Base-by-base conservation (phyloP, 1,284 basidiomycete species). In the Moniliophthora roreri region DNA sequence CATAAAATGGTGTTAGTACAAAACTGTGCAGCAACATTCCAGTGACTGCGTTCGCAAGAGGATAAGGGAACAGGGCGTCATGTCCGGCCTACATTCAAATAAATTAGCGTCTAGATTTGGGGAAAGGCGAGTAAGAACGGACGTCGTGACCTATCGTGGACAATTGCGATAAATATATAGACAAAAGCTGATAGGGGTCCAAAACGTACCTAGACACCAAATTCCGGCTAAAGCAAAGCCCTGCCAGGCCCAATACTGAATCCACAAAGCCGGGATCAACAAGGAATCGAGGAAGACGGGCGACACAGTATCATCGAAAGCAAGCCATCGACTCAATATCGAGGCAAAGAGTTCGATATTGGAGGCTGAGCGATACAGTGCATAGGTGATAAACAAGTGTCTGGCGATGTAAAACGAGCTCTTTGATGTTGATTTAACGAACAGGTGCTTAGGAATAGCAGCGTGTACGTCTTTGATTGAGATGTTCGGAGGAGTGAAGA, bases 361-460 rank as follows among this genome's bases (percentile, higher is more conserved):
- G 62, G 74, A 75, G 1, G 81, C 85, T 6, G 80, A 72, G 60
- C 79, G 81, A 61, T 79, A 85, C 40, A 89, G 72, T n/a, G 72
- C 62, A n/a, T 76, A 68, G 47, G 85, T 72, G 52, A 79, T 77
- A 40, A 75, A 59, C 48, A 85, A 63, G 67, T 89, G 87, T 52
- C 81, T 76, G 35, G 78, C 63, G 54, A 77, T 69, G 65, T 91
- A 91, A 58, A 73, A 67, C 28, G 81, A 73, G 28, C 83, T 86
- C 59, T 77, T 78, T 56, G 79, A 50, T 0, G 87, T 87, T 4
- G 79, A 84, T 65, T 85, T 86, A 65, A 87, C 72, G 66, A 82
- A 87, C 65, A 91, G 84, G 67, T 88, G 82, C 41, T 81, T 81
- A 0, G 81, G 81, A 15, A 84, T 66, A 3, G 69, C 74, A 1